Evolutionary conservation across 495 filamentous ascomycete species (phyloP).

Genomic region (Amphirosellinia nigrospora): DNA sequence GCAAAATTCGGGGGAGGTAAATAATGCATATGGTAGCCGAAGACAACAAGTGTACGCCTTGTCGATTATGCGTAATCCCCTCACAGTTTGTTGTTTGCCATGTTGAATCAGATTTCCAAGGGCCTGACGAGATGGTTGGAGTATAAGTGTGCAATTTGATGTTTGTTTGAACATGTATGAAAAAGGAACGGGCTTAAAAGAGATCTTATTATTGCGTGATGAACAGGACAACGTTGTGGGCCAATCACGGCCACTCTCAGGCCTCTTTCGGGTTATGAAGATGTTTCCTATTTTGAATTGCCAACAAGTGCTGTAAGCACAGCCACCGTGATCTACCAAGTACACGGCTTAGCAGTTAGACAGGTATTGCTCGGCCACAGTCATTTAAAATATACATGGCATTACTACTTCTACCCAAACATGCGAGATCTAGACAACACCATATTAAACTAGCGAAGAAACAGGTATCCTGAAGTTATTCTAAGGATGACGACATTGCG

Average conservation of each 20-base stretch:
- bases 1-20: neutral
- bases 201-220: neutral
- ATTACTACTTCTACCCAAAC: neutral
- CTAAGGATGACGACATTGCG: neutral
- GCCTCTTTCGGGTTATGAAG: constrained; percentile 16
- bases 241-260: constrained; percentile 9
- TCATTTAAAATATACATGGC: neutral
- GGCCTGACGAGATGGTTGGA: neutral
- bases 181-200: neutral
- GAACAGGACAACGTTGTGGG: neutral
- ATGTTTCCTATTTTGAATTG: constrained; percentile 2
- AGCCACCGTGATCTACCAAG: neutral
- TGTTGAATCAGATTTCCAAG: neutral
- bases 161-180: no score
- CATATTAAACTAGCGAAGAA: no score
- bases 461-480: neutral
- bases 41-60: neutral
- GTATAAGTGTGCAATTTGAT: neutral
- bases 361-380: neutral
- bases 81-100: neutral
- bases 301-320: neutral
- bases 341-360: neutral
- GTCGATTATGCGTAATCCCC: neutral
- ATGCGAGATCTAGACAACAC: neutral
- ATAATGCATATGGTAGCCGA: no score